phyloP scores from a whole-genome alignment of 2,329 filamentous ascomycete genomes.

The Colletotrichum horii region DNA sequence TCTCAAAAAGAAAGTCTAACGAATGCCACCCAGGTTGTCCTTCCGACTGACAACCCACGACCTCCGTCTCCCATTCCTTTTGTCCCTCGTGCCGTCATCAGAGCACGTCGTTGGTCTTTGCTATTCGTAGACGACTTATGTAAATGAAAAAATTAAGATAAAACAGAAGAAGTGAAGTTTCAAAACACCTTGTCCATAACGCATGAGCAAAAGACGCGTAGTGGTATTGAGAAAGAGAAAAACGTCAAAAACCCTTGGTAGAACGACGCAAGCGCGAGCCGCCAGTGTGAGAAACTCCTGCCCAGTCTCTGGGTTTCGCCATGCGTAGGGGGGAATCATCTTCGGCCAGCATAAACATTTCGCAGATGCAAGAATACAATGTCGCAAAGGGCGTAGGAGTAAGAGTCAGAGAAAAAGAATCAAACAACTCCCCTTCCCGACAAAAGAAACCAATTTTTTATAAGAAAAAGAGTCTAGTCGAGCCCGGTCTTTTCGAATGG shows the following conservation, averaged over 20 bases:
- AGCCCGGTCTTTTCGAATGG: not conserved
- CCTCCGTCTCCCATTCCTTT: not conserved
- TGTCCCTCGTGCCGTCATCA: constrained; percentile 17
- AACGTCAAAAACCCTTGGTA: not conserved
- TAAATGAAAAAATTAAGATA: constrained; percentile 8
- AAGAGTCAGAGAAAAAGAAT: constrained; percentile 11
- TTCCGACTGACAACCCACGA: not conserved
- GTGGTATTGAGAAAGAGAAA: constrained; percentile 9
- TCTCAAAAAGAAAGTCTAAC: not conserved
- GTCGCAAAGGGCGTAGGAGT: constrained; percentile 13
- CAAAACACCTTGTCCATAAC: not conserved
- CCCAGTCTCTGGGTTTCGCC: constrained; percentile 18
- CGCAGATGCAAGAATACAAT: constrained; percentile 10
- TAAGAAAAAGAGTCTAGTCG: constrained; percentile 28
- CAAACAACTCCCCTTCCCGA: not conserved
- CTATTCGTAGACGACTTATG: constrained; percentile 13
- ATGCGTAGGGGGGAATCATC: constrained; percentile 23
- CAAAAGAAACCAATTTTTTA: not conserved
- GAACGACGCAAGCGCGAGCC: constrained; percentile 14
- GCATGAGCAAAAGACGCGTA: constrained; percentile 7
- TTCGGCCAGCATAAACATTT: constrained; percentile 16
- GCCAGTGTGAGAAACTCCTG: constrained; percentile 18
- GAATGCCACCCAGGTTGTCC: not conserved
- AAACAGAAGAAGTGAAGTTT: constrained; percentile 1
- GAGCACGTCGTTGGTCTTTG: constrained; percentile 5